Conservation (phyloP, 805 yeast genomes). For the Kuraishia hungarica region DNA sequence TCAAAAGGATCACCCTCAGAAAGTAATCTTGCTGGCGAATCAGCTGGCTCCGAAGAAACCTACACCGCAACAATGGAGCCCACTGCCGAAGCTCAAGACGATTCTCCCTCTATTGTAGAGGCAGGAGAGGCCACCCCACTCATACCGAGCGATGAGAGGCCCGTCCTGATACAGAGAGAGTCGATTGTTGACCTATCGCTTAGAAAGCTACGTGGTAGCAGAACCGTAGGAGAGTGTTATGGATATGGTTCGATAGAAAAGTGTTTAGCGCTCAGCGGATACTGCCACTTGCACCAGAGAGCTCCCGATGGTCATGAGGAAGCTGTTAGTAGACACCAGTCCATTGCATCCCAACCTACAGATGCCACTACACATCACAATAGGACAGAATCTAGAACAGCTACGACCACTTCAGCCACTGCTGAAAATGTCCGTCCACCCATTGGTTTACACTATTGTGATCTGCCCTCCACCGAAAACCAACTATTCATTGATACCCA, state of each 20-base stretch:
- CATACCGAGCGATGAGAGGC: neutral
- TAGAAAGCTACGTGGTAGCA: neutral
- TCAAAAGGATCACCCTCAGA: neutral
- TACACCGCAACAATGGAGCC: neutral
- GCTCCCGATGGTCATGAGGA: neutral
- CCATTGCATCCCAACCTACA: neutral
- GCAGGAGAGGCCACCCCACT: neutral
- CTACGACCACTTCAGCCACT: neutral
- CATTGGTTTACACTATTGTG: conserved; percentile 20
- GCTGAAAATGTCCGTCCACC: neutral
- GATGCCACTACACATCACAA: neutral
- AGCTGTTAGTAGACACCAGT: neutral
- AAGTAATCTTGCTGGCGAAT: neutral
- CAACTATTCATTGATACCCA: conserved; percentile 15
- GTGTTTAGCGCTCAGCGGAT: conserved; percentile 2
- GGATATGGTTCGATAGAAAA: conserved; percentile 15
- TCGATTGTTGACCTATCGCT: conserved; percentile 4
- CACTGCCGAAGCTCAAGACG: neutral
- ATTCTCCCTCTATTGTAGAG: too few relatives aligned
- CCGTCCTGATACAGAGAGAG: neutral
- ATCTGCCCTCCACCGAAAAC: conserved; percentile 24
- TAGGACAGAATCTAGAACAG: too few relatives aligned
- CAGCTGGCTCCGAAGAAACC: neutral
- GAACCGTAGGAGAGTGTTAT: conserved; percentile 14
- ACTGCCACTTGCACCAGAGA: neutral